A percentile compares a stretch with the other conserved stretches of the same genome.
These are phyloP conservation scores for Aspergillus aculeatinus DNA, from an alignment of 2,329 filamentous ascomycete species.

Conservation along the genomic window DNA sequence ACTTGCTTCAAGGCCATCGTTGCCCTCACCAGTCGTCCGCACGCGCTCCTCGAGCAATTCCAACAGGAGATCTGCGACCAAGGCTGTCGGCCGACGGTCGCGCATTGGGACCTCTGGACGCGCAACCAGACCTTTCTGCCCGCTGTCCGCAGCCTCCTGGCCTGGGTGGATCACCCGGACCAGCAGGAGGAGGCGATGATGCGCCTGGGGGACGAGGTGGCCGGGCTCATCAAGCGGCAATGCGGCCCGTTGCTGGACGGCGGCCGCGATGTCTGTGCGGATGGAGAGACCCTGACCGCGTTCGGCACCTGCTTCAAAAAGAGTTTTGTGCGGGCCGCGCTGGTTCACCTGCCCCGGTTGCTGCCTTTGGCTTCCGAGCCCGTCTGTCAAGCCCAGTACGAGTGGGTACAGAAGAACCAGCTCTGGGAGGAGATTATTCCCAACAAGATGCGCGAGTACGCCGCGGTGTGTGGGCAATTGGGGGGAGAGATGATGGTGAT, in stretches of 20 bases:
- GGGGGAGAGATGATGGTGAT: conserved; percentile 13
- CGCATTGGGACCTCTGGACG: conserved; percentile 40
- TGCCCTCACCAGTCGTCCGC: conserved; percentile 47
- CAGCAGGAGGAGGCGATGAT: conserved; percentile 32
- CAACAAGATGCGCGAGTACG: conserved; percentile 36
- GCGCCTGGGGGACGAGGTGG: conserved; percentile 36
- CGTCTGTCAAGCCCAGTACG: conserved; percentile 31
- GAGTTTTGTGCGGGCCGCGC: conserved; percentile 32
- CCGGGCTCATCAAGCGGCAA: conserved; percentile 33
- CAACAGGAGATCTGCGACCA: conserved; percentile 35
- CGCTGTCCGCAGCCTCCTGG: conserved; percentile 35
- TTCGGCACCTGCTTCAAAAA: conserved; percentile 38
- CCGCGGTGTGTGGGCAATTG: conserved; percentile 30
- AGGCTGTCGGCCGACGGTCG: conserved; percentile 35
- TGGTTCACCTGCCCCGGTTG: conserved; percentile 30
- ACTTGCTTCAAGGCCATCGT: conserved; percentile 87
- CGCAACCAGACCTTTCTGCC: conserved; percentile 37
- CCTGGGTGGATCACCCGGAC: conserved; percentile 27
- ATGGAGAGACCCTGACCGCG: conserved; percentile 30
- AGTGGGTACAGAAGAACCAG: conserved; percentile 31
- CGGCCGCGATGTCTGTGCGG: conserved; percentile 34
- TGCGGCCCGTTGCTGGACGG: conserved; percentile 29
- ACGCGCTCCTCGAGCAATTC: conserved; percentile 33
- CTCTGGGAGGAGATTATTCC: conserved; percentile 37
- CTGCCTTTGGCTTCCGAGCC: conserved; percentile 33